phyloP scores from a whole-genome alignment of 768 basidiomycete species.

The Suillus variegatus region DNA sequence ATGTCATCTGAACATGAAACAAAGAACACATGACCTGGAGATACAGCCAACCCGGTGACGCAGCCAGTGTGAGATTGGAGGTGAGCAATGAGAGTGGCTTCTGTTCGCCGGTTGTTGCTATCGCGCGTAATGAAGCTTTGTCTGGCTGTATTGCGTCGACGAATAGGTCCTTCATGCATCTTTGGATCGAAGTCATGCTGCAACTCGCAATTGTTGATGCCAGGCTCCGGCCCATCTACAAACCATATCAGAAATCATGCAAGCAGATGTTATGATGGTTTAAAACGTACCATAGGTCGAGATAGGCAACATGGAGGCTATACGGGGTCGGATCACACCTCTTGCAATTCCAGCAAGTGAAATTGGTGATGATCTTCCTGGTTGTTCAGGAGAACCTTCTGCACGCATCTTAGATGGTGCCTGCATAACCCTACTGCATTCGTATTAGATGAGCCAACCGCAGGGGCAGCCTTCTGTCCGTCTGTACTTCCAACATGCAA shows the following conservation, averaged over 20 bases:
- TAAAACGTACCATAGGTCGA: constrained; percentile 65
- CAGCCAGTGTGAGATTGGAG: constrained; percentile 80
- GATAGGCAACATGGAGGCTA: constrained; percentile 58
- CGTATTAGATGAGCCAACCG: constrained; percentile 81
- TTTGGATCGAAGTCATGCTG: constrained; percentile 91
- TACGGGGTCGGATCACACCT: constrained; percentile 46
- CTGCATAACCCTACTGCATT: constrained; percentile 85
- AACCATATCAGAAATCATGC: constrained; percentile 5
- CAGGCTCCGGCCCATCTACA: constrained; percentile 86
- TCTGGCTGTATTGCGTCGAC: constrained; percentile 72
- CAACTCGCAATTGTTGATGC: constrained; percentile 81
- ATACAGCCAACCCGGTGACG: constrained; percentile 79
- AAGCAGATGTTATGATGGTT: background rate
- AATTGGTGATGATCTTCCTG: constrained; percentile 78
- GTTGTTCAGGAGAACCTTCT: constrained; percentile 68
- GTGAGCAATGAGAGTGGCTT: constrained; percentile 83
- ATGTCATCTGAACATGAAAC: constrained; percentile 93
- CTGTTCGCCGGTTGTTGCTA: constrained; percentile 56
- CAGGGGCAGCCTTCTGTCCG: constrained; percentile 85
- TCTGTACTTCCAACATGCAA: constrained; percentile 74
- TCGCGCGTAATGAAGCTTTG: constrained; percentile 72
- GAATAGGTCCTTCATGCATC: constrained; percentile 77
- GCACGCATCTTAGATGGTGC: constrained; percentile 66
- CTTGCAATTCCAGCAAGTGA: constrained; percentile 60
- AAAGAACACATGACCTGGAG: constrained; percentile 95